Evolutionary conservation across 2,329 filamentous ascomycete species (phyloP), one percentile per base, ranked within the genome.

Genomic region (Aspergillus neoniger): DNA sequence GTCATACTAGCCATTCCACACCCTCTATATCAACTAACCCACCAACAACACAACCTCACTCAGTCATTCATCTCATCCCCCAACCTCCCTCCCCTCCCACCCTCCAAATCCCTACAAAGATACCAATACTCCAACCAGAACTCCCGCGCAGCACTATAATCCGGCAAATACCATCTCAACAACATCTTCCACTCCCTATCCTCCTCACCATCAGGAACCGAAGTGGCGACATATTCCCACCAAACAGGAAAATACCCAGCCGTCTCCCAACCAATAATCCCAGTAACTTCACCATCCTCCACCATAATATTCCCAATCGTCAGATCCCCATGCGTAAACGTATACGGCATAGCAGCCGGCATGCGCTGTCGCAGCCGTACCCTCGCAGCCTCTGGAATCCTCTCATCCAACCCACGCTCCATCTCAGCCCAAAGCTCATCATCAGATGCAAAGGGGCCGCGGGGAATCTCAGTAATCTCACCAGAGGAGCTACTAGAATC

Each of bases 271-370:
- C 79, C 75, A 62, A 80, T 66, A 38, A 79, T 76, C 21, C 72
- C 76, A 9, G 70, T 69, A n/a, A 80, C 59, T 44, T 70, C 67
- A 15, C 73, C 74, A 59, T 75, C 63, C 7, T 74, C 65, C 38
- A 77, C 74, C 55, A 80, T 77, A 52, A 80, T 77, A 52, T 80
- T 80, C 5, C 70, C 66, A 36, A 66, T 64, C 12, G 69, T 72
- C 5, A 79, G 66, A 58, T 80, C 76, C 9, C 70, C 70, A 54
- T 80, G 76, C 1, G 75, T 78, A 63, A 79, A 79, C n/a, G 74
- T 72, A 51, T 71, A 74, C 12, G 71, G 74, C 51, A 38, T 53
- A n/a, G 61, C 62, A 38, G 63, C 12, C 1, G 67, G 65, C 62
- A 71, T 67, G 6, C 48, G 19, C 3, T 63, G 38, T 44, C 60